Evolutionary conservation across 805 yeast species (phyloP).

Genomic region (Nakazawaea wyomingensis): DNA sequence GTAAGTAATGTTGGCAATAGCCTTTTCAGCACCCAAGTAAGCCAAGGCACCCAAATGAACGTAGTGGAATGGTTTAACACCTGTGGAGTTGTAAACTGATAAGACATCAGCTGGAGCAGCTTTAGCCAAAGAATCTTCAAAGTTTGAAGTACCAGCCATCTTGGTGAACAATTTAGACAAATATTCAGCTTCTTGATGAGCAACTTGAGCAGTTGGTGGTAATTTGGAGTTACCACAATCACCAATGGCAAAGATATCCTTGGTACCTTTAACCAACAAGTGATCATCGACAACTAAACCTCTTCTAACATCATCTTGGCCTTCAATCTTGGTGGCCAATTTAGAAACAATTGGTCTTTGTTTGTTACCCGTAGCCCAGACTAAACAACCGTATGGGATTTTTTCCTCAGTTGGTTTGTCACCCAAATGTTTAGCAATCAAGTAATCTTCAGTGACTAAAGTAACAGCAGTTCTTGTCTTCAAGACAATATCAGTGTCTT

Average conservation of each 20-base stretch:
- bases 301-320: slow-evolving; percentile 49
- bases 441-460: slow-evolving; percentile 38
- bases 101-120: slow-evolving; percentile 22
- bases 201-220: slow-evolving; percentile 56
- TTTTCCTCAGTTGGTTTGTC: slow-evolving; percentile 35
- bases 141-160: slow-evolving; percentile 37
- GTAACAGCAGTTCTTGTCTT: slow-evolving; percentile 45
- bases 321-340: slow-evolving; percentile 40
- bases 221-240: slow-evolving; percentile 52
- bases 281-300: slow-evolving; percentile 46
- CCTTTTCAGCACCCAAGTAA: slow-evolving; percentile 52
- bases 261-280: slow-evolving; percentile 43
- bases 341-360: slow-evolving; percentile 42
- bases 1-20: slow-evolving; percentile 54
- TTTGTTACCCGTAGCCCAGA: slow-evolving; percentile 57
- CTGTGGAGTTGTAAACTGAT: slow-evolving; percentile 4
- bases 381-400: slow-evolving; percentile 49
- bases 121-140: slow-evolving; percentile 33
- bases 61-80: slow-evolving; percentile 40
- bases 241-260: slow-evolving; percentile 45
- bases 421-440: slow-evolving; percentile 35
- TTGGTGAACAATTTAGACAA: slow-evolving; percentile 39
- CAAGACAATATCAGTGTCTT: slow-evolving; percentile 43
- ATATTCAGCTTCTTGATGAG: slow-evolving; percentile 49
- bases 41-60: slow-evolving; percentile 51